A percentile compares a stretch with the other conserved stretches of the same genome.
phyloP scores from a whole-genome alignment of 2,329 filamentous ascomycete species.

The Sclerotiophoma versabilis region DNA sequence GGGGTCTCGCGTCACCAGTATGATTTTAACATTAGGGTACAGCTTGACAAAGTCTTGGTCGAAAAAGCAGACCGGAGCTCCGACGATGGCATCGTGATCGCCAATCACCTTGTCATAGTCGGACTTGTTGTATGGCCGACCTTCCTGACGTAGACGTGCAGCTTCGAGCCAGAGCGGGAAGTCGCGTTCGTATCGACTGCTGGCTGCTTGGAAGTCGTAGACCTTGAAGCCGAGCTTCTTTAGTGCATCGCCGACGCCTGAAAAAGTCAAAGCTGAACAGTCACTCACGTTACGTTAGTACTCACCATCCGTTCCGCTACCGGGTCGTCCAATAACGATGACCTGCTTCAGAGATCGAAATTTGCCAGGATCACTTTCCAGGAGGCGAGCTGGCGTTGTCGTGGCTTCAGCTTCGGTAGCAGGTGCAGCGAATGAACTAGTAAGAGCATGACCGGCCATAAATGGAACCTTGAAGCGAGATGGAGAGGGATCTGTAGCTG shows the following conservation, averaged over 20 bases:
- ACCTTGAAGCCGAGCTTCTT: slow-evolving; percentile 37
- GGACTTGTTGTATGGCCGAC: slow-evolving; percentile 41
- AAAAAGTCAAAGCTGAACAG: background rate
- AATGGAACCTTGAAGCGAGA: background rate
- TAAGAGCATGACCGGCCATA: background rate
- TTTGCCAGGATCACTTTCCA: slow-evolving; percentile 18
- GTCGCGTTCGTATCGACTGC: slow-evolving; percentile 41
- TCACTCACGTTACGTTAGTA: no score
- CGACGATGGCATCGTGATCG: slow-evolving; percentile 35
- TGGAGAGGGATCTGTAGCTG: background rate
- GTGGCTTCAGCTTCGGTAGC: background rate
- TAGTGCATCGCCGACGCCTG: slow-evolving; percentile 42
- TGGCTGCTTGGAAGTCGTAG: slow-evolving; percentile 48
- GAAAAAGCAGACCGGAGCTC: slow-evolving; percentile 21
- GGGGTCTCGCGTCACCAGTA: slow-evolving; percentile 19
- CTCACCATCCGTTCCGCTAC: slow-evolving; percentile 45
- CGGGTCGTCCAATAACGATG: slow-evolving; percentile 44
- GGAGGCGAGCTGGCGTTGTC: background rate
- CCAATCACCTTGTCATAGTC: slow-evolving; percentile 45
- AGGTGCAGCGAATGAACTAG: background rate
- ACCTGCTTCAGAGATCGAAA: slow-evolving; percentile 36
- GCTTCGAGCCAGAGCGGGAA: slow-evolving; percentile 47
- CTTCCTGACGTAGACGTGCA: slow-evolving; percentile 39
- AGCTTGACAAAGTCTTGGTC: slow-evolving; percentile 24
- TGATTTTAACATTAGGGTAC: slow-evolving; percentile 29